phyloP scores from a whole-genome alignment of 306 rosid genomes.

The Bauhinia variegata region DNA sequence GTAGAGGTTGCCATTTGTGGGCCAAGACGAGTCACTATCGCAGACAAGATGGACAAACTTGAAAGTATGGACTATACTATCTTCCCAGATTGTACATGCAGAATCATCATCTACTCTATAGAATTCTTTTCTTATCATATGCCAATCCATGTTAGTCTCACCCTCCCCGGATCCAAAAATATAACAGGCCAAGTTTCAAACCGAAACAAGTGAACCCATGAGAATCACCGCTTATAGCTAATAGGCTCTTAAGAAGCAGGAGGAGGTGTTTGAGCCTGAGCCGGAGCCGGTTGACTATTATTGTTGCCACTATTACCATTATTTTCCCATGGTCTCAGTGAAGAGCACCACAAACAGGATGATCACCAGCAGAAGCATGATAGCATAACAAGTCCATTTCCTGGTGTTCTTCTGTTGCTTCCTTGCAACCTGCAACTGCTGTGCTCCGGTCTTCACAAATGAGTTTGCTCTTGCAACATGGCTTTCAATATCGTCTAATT shows the following conservation, averaged over 20 bases:
- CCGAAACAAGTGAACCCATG: constrained; percentile 22
- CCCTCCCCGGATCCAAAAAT: constrained; percentile 19
- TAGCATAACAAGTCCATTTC: constrained; percentile 75
- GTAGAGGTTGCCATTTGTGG: no score
- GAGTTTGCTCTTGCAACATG: constrained; percentile 80
- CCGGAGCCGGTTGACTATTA: constrained; percentile 39
- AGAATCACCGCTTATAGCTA: neutral
- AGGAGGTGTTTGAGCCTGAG: constrained; percentile 36
- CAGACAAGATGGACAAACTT: no score
- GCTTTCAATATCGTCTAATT: constrained; percentile 83
- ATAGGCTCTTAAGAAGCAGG: constrained; percentile 20
- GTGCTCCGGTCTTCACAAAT: constrained; percentile 65
- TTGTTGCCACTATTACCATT: constrained; percentile 17
- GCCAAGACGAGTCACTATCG: no score
- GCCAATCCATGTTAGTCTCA: constrained; percentile 31
- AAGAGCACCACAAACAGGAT: constrained; percentile 59
- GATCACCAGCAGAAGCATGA: constrained; percentile 63
- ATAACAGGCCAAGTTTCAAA: constrained; percentile 22
- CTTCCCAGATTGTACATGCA: constrained; percentile 12
- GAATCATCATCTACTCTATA: constrained; percentile 26
- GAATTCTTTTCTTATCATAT: constrained; percentile 7
- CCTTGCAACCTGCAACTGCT: constrained; percentile 63
- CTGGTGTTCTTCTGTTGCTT: constrained; percentile 76
- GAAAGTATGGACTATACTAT: no score
- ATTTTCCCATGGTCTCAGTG: constrained; percentile 42